Evolutionary conservation across 2,329 filamentous ascomycete genomes (phyloP), one percentile per base, ranked within the genome.

Genomic region (Pseudogymnoascus sp.): DNA sequence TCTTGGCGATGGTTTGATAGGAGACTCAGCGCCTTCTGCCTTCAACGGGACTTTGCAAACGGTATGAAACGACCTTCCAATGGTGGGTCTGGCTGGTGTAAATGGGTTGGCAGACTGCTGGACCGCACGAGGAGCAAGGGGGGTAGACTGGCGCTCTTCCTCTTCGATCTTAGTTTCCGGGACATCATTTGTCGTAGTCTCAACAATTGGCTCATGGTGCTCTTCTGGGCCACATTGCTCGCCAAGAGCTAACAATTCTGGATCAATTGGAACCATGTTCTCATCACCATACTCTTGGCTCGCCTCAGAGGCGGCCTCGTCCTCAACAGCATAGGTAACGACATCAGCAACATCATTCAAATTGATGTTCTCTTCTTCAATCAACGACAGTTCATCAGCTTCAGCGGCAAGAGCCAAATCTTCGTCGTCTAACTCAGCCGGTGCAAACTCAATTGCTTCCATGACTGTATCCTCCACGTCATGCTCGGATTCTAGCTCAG

Each of bases 1-100:
- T 58, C 64, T 76, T 77, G 67, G 78, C 64, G 58, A 67, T 38
- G 66, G 64, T 49, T 66, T 66, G 62, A 70, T 67, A 12, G 80
- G 78, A 7, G 79, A 80, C 1, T 78, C 72, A 5, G 79, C 74
- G 12, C 77, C 87, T 23, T 86, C 85, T 3, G 85, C 79, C 73
- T 90, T 91, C 41, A 92, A 75, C 1, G 89, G 89, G 4, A 92
- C 84, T 74, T 92, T 92, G 25, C 87, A 89, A 0, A 90, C 85
- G 0, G 90, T 92, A 72, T 89, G 84, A 65, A 88, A 83, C n/a
- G 80, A 77, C 45, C 78, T 78, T 62, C 79, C 78, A n/a, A 73
- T 75, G n/a, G 79, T 69, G 0, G 76, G 74, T 14, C 83, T 80
- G 59, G 80, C 75, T 0, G 87, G 87, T 1, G 87, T 89, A 6